Evolutionary conservation across 202 grass and related monocot genomes (phyloP), one percentile per base, ranked within the genome.

Genomic region (Digitaria exilis): DNA sequence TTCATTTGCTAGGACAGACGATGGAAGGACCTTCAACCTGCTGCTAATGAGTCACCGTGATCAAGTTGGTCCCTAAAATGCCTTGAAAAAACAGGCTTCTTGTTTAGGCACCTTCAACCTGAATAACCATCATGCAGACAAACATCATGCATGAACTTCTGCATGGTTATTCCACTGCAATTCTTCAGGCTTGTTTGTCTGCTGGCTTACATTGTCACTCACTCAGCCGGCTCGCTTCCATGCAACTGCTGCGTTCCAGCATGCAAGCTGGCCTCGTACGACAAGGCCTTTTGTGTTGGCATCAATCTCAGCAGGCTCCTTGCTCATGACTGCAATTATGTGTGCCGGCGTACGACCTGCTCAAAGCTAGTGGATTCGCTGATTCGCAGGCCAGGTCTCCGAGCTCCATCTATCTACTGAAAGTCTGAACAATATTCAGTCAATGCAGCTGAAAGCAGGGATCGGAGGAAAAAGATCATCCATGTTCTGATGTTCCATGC

Each of bases 371-470:
- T 67, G 66, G 66, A 39, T 42, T 69, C 67, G 37, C 37, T 39
- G 37, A 67, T 78, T 78, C 41, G 4, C 26, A 45, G 37, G 55
- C 9, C 18, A 12, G 16, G 18, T 9, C 21, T 37, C 12, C 37
- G 37, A 39, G 28, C 31, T 55, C 52, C 21, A 22, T 55, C 7
- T 18, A 55, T 3, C 21, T 13, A 6, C 5, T 29, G 37, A 39
- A 39, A 39, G 37, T 39, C 43, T 62, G 74, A 77, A n/a, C 59
- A 50, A 24, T n/a, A 22, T 76, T 19, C 76, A 24, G 76, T 78
- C 76, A 65, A 78, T 65, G 43, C 42, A 22, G 39, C 42, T 19
- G 35, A 2, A 19, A n/a, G 26, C 55, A 57, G n/a, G n/a, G 54
- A 31, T 62, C 59, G 13, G 60, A 78, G 29, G 44, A 43, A 62